Percentiles rank a stretch among this genome's conserved stretches.
phyloP scores from a whole-genome alignment of 2,329 filamentous ascomycete species.

The Teratosphaeria epicoccoides region DNA sequence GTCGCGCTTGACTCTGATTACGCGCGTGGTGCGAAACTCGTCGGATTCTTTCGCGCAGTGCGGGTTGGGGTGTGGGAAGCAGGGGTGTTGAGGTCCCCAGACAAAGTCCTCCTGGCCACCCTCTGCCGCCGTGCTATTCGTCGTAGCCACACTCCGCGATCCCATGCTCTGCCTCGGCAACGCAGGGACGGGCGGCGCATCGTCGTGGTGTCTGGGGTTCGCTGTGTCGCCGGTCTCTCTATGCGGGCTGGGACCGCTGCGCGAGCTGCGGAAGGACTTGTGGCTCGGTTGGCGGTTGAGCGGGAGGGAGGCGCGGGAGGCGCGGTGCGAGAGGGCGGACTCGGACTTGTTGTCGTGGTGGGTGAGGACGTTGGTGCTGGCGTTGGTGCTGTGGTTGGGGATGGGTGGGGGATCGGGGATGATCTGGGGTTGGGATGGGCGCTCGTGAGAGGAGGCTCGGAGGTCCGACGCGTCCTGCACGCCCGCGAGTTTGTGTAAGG shows the following conservation, averaged over 20 bases:
- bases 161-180: not conserved
- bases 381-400: slow-evolving; percentile 10
- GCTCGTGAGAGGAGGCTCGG: slow-evolving; percentile 6
- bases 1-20: slow-evolving; percentile 84
- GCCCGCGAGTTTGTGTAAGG: slow-evolving; percentile 26
- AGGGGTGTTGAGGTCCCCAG: slow-evolving; percentile 91
- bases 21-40: slow-evolving; percentile 66
- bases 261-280: slow-evolving; percentile 13
- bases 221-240: not conserved
- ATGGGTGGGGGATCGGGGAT: slow-evolving; percentile 16
- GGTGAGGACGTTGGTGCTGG: slow-evolving; percentile 1
- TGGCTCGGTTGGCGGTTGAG: slow-evolving; percentile 21
- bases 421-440: slow-evolving; percentile 11
- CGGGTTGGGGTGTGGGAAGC: slow-evolving; percentile 85
- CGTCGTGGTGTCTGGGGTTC: not conserved
- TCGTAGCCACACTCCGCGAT: not conserved
- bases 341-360: slow-evolving; percentile 3
- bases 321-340: slow-evolving; percentile 10
- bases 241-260: not conserved
- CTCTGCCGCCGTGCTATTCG: not conserved
- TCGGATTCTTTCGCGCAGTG: slow-evolving; percentile 71
- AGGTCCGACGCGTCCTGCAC: slow-evolving; percentile 21
- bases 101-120: slow-evolving; percentile 51
- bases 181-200: not conserved
- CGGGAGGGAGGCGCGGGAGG: slow-evolving; percentile 24